A percentile compares a stretch with the other conserved stretches of the same genome.
These are phyloP conservation scores for Parasarocladium wereldwijsianum DNA, from an alignment of 2,329 filamentous ascomycete species.

Conservation along the genomic window DNA sequence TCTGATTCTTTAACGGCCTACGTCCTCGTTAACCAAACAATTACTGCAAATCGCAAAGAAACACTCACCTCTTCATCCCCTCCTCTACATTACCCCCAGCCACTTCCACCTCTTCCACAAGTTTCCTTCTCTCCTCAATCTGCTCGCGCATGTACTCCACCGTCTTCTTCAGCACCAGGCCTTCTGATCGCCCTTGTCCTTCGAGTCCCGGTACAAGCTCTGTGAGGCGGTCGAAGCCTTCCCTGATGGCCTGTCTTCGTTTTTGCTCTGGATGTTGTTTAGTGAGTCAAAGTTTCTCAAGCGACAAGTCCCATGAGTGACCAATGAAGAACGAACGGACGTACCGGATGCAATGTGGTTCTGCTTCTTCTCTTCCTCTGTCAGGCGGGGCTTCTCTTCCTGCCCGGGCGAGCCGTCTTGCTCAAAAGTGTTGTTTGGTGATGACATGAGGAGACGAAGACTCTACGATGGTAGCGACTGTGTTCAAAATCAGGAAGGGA, in stretches of 20 bases:
- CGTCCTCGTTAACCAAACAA: background rate
- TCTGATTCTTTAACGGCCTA: constrained; percentile 1
- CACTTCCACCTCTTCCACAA: constrained; percentile 44
- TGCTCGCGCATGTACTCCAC: constrained; percentile 50
- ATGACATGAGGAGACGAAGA: too few species aligned
- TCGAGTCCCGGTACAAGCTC: constrained; percentile 68
- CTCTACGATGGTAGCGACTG: too few species aligned
- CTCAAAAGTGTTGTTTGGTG: constrained; percentile 6
- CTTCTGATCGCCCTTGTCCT: constrained; percentile 74
- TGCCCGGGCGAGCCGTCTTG: constrained; percentile 9
- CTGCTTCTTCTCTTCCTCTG: constrained; percentile 39
- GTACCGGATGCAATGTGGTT: constrained; percentile 40
- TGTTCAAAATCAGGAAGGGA: too few species aligned
- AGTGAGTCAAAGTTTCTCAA: too few species aligned
- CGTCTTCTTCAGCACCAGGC: constrained; percentile 61
- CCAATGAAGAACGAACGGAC: constrained; percentile 6
- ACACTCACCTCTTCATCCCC: constrained; percentile 26
- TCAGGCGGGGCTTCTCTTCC: constrained; percentile 35
- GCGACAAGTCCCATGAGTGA: too few species aligned
- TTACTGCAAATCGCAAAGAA: background rate
- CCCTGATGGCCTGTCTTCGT: constrained; percentile 51
- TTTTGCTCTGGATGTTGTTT: constrained; percentile 31
- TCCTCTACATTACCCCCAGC: constrained; percentile 41
- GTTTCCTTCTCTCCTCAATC: constrained; percentile 39
- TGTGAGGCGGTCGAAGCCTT: constrained; percentile 70